Conservation (phyloP, 257 asterid genomes). For the Lavandula angustifolia region DNA sequence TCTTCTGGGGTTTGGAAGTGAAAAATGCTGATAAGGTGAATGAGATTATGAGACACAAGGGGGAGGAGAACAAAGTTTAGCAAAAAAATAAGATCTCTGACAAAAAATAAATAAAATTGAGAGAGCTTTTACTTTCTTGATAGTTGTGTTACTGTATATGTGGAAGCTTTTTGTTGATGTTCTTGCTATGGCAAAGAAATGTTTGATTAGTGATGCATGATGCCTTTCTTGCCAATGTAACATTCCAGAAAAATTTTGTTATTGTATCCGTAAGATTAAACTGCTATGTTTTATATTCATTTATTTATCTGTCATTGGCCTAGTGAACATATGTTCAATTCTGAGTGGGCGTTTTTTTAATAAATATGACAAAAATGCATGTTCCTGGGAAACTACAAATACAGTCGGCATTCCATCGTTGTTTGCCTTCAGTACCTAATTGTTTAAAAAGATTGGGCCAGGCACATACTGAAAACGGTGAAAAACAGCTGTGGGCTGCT, state of each 20-base stretch:
- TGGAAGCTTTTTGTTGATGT: background rate
- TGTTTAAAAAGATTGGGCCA: background rate
- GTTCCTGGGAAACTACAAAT: background rate
- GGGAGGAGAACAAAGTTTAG: background rate
- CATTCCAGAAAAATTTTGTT: background rate
- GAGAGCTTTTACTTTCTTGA: background rate
- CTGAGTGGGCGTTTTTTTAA: background rate
- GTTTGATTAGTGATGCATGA: constrained; percentile 6
- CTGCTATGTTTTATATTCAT: background rate
- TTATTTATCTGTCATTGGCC: constrained; percentile 1
- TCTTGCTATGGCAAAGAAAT: constrained; percentile 23
- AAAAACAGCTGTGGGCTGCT: background rate
- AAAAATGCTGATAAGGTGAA: constrained; percentile 21
- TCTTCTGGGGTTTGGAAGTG: constrained; percentile 12
- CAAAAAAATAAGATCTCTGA: background rate
- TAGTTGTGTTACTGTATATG: constrained; percentile 18
- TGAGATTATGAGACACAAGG: background rate
- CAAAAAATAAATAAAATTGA: background rate
- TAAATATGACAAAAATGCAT: background rate
- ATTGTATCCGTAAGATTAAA: background rate
- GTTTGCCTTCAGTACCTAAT: background rate
- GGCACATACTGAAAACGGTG: background rate
- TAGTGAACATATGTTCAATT: background rate
- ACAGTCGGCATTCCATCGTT: background rate
- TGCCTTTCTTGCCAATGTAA: background rate